A percentile compares a stretch with the other conserved stretches of the same genome.
phyloP scores from a whole-genome alignment of 2,329 filamentous ascomycete genomes.

The Diaporthe vaccinii region DNA sequence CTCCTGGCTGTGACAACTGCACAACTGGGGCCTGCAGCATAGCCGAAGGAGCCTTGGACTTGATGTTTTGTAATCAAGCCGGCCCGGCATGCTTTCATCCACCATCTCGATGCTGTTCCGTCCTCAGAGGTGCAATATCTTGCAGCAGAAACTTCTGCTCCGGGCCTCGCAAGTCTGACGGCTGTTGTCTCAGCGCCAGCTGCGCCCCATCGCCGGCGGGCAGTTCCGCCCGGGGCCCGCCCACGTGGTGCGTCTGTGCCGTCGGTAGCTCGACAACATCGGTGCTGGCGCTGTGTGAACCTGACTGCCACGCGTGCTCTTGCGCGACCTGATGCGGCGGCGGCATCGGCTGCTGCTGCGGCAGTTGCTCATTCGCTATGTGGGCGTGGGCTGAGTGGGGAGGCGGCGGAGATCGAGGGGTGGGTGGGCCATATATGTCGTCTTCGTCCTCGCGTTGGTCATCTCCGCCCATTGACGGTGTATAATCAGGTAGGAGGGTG shows the following conservation, averaged over 20 bases:
- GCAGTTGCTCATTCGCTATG: background rate
- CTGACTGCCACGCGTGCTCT: background rate
- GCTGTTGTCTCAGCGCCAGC: background rate
- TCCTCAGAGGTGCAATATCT: background rate
- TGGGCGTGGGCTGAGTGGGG: constrained; percentile 22
- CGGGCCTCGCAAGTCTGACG: background rate
- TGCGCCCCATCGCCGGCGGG: background rate
- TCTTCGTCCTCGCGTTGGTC: background rate
- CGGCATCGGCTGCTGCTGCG: background rate
- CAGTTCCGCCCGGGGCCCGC: constrained; percentile 8
- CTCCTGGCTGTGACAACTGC: background rate
- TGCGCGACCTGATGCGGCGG: background rate
- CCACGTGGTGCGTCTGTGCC: background rate
- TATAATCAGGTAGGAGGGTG: constrained; percentile 4
- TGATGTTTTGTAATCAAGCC: background rate
- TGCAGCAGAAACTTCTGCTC: constrained; percentile 26
- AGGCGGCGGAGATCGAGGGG: constrained; percentile 9
- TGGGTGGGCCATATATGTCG: background rate
- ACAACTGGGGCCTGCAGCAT: too few relatives aligned
- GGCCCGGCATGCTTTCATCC: background rate
- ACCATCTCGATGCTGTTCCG: background rate
- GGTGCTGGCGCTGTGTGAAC: background rate
- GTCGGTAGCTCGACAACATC: constrained; percentile 6
- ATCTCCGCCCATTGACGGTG: background rate
- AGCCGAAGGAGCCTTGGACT: background rate